Conservation (phyloP, 768 basidiomycete genomes). For the Naganishia friedmannii region DNA sequence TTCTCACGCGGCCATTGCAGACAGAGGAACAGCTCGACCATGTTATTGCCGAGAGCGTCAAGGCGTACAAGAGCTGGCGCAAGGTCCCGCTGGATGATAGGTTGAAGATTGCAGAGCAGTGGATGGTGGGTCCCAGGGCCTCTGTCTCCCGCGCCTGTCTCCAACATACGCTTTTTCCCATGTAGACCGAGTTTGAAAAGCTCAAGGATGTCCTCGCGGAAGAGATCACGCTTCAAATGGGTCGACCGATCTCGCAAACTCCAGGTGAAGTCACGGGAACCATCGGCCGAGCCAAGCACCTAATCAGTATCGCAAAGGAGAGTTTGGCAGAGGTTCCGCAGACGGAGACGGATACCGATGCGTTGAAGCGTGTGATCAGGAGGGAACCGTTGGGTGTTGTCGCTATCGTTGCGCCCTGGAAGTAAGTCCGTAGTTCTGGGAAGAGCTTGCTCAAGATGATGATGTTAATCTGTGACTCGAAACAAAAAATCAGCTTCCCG, state of each 20-base stretch:
- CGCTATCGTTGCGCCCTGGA: conserved; percentile 56
- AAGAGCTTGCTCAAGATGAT: background rate
- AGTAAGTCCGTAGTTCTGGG: conserved; percentile 5
- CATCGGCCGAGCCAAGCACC: conserved; percentile 74
- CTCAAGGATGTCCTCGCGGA: conserved; percentile 63
- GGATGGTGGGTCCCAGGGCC: conserved; percentile 60
- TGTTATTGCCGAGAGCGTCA: conserved; percentile 60
- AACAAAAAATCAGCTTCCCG: conserved; percentile 63
- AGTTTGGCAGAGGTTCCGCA: conserved; percentile 72
- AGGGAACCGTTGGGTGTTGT: conserved; percentile 82
- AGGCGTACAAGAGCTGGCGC: conserved; percentile 74
- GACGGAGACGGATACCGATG: conserved; percentile 73
- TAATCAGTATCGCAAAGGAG: conserved; percentile 76
- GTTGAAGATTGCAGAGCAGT: conserved; percentile 67
- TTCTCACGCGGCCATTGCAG: conserved; percentile 67
- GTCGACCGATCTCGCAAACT: conserved; percentile 74
- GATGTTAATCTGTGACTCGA: background rate
- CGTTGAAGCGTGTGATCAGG: conserved; percentile 77
- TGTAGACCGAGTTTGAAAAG: conserved; percentile 59
- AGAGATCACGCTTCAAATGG: conserved; percentile 87
- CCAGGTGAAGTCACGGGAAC: conserved; percentile 77
- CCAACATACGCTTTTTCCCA: conserved; percentile 9
- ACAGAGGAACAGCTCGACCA: conserved; percentile 61
- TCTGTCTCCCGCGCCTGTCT: background rate
- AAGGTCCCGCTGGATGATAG: conserved; percentile 62